Evolutionary conservation across 1,284 basidiomycete species (phyloP).

Genomic region (Leccinum griseonigrum): DNA sequence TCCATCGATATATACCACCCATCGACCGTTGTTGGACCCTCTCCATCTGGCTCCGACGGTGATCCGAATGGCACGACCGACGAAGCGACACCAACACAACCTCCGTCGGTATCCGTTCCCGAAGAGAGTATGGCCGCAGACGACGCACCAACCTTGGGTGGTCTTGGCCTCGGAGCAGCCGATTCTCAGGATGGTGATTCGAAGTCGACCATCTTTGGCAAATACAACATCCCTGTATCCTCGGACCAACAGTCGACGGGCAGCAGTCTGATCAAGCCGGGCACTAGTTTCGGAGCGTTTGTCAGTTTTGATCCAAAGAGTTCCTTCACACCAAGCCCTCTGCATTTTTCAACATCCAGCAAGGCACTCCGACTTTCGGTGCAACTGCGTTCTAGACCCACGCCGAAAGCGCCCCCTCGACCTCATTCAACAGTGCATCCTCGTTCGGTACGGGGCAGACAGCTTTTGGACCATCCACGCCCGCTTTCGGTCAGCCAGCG

Average conservation of each 20-base stretch:
- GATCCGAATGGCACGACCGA: neutral
- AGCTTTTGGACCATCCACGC: conserved; percentile 24
- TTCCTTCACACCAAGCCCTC: conserved; percentile 24
- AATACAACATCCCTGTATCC: conserved; percentile 7
- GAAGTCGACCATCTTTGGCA: conserved; percentile 37
- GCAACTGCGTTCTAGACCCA: conserved; percentile 15
- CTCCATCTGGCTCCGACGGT: neutral
- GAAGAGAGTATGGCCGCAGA: conserved; percentile 41
- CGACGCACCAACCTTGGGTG: conserved; percentile 34
- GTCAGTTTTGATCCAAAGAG: conserved; percentile 27
- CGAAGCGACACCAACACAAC: conserved; percentile 5
- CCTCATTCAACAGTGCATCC: conserved; percentile 5
- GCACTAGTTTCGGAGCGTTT: conserved; percentile 42
- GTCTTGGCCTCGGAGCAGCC: conserved; percentile 37
- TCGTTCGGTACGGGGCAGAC: conserved; percentile 29
- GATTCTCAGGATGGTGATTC: conserved; percentile 27
- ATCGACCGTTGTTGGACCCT: neutral
- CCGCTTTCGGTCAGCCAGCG: conserved; percentile 33
- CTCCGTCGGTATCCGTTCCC: conserved; percentile 18
- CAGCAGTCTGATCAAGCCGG: conserved; percentile 34
- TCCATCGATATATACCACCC: neutral
- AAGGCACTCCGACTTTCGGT: conserved; percentile 12
- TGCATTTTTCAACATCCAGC: conserved; percentile 12
- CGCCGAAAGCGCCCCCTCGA: conserved; percentile 7
- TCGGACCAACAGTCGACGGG: conserved; percentile 14